Percentiles rank a stretch among this genome's conserved stretches.
phyloP scores from a whole-genome alignment of 192 early-diverging fungal genomes.

The Spinellus fusiger region DNA sequence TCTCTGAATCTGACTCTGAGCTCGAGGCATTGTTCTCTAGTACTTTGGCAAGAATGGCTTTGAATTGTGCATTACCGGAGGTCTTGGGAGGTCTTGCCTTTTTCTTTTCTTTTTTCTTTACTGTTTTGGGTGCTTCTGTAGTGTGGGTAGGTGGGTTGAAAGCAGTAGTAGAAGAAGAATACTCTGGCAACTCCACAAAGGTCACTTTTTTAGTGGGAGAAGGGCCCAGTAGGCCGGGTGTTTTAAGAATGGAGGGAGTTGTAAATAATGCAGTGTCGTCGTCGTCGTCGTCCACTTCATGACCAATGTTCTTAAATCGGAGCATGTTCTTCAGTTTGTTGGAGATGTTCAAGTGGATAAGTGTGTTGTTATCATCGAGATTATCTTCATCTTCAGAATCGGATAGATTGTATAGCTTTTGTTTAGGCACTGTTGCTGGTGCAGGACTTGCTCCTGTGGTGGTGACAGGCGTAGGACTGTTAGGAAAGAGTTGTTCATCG shows the following conservation, averaged over 20 bases:
- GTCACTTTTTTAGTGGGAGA: not conserved
- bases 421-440: not conserved
- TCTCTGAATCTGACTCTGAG: not conserved
- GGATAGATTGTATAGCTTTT: slow-evolving; percentile 2
- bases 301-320: not conserved
- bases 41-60: not conserved
- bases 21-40: not conserved
- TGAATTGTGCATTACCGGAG: slow-evolving; percentile 7
- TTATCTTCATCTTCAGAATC: slow-evolving; percentile 14
- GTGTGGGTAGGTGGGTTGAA: not conserved
- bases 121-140: not conserved
- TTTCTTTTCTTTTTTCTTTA: not conserved
- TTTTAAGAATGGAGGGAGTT: not conserved
- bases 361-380: not conserved
- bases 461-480: not conserved
- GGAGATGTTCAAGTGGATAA: slow-evolving; percentile 3
- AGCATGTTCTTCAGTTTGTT: slow-evolving; percentile 11
- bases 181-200: slow-evolving; percentile 4
- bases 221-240: not conserved
- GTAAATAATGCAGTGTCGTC: slow-evolving; percentile 3
- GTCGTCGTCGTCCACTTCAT: not conserved
- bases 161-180: no score
- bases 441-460: no score
- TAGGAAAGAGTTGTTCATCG: not conserved
- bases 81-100: not conserved